These are phyloP conservation scores for Alternaria ethzedia DNA, from an alignment of 2,329 filamentous ascomycete species.

Conservation along the genomic window DNA sequence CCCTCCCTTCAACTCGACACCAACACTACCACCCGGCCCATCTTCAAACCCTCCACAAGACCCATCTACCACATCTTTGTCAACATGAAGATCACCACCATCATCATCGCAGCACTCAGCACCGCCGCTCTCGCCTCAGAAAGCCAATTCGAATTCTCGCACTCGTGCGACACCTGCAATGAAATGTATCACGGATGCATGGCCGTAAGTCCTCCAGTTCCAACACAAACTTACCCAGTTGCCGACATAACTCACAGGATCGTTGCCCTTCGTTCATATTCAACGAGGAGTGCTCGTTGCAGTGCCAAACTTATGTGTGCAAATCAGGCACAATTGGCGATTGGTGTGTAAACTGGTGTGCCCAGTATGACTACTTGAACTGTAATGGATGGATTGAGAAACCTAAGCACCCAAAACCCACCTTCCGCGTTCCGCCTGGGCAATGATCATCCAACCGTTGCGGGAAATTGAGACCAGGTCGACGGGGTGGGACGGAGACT, in stretches of 20 bases:
- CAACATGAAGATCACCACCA: background rate
- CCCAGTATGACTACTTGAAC: background rate
- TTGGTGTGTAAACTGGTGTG: background rate
- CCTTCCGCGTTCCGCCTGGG: background rate
- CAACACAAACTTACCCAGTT: background rate
- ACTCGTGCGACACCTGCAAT: background rate
- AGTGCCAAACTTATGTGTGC: background rate
- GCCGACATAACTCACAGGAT: background rate
- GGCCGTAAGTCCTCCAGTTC: background rate
- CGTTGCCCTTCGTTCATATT: background rate
- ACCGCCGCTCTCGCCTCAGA: background rate
- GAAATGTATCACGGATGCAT: background rate
- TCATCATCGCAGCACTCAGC: background rate
- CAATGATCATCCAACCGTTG: background rate
- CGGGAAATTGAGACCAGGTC: background rate
- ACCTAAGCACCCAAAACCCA: background rate
- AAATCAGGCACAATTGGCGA: background rate
- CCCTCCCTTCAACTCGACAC: background rate
- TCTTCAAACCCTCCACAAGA: background rate
- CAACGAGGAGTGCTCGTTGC: background rate
- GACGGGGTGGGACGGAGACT: background rate
- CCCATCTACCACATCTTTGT: background rate
- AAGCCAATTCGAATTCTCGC: background rate
- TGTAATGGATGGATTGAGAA: background rate
- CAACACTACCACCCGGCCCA: background rate